Percentiles rank a stretch among this genome's conserved stretches.
phyloP scores from a whole-genome alignment of 139 green algal genomes.

The Pleodorina starrii region DNA sequence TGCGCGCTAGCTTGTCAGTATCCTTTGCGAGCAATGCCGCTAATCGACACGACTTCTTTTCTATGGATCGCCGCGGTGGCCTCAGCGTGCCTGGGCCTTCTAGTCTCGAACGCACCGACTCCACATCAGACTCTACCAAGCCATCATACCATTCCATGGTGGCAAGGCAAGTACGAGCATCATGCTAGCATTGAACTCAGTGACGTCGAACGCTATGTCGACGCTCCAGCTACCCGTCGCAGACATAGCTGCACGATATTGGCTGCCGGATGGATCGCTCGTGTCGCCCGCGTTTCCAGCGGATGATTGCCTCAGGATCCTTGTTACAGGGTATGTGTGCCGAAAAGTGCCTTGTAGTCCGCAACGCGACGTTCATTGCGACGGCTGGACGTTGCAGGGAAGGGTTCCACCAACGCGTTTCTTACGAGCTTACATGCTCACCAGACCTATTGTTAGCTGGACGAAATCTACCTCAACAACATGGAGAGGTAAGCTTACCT shows the following conservation, averaged over 20 bases:
- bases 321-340: no score
- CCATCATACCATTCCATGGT: neutral
- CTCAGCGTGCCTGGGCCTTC: slow-evolving; percentile 1
- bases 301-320: no score
- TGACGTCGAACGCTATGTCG: no score
- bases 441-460: neutral
- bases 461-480: no score
- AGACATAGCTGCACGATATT: slow-evolving; percentile 18
- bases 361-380: neutral
- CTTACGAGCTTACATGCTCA: slow-evolving; percentile 10
- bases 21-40: no score
- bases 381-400: neutral
- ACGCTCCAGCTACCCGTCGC: no score
- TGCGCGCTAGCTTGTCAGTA: no score
- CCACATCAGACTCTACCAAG: neutral
- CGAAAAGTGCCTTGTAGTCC: no score
- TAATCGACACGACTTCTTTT: neutral
- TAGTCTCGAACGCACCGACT: neutral
- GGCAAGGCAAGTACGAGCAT: slow-evolving; percentile 15
- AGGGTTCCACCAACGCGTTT: neutral
- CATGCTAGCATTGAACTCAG: no score
- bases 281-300: no score
- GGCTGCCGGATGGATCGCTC: no score
- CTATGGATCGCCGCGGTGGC: neutral
- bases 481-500: neutral